These are phyloP conservation scores for Exobasidium rhododendri DNA, from an alignment of 1,284 basidiomycete genomes.

Conservation along the genomic window DNA sequence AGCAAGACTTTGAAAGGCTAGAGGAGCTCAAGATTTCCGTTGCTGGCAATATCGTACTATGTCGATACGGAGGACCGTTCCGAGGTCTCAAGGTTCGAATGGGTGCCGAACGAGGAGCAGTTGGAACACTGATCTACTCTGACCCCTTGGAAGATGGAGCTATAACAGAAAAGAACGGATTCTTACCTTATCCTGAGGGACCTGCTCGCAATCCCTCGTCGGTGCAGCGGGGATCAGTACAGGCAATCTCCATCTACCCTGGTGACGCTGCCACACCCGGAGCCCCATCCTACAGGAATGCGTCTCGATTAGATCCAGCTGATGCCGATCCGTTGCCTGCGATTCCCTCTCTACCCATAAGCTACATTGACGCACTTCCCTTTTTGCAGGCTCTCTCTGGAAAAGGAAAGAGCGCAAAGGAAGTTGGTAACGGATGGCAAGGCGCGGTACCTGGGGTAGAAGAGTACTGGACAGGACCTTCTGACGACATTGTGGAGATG, in stretches of 20 bases:
- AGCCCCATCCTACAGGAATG: slow-evolving; percentile 78
- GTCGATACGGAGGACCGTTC: slow-evolving; percentile 75
- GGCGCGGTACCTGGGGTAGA: slow-evolving; percentile 59
- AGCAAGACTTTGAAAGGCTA: slow-evolving; percentile 67
- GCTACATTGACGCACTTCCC: slow-evolving; percentile 59
- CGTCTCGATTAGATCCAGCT: slow-evolving; percentile 61
- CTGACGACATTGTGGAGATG: slow-evolving; percentile 23
- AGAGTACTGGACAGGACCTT: slow-evolving; percentile 59
- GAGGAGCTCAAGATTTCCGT: slow-evolving; percentile 65
- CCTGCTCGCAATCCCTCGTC: slow-evolving; percentile 77
- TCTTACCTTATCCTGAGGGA: slow-evolving; percentile 68
- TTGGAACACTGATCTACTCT: slow-evolving; percentile 68
- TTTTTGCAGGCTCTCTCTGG: slow-evolving; percentile 56
- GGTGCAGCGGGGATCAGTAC: slow-evolving; percentile 71
- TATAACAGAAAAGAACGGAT: slow-evolving; percentile 69
- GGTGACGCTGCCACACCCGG: slow-evolving; percentile 82
- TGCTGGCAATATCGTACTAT: slow-evolving; percentile 76
- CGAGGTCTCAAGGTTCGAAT: slow-evolving; percentile 79
- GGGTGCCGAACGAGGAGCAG: slow-evolving; percentile 75
- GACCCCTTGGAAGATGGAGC: slow-evolving; percentile 85
- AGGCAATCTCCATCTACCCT: slow-evolving; percentile 76
- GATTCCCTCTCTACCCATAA: slow-evolving; percentile 72
- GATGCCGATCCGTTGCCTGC: slow-evolving; percentile 70
- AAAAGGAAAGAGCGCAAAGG: slow-evolving; percentile 57
- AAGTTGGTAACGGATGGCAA: slow-evolving; percentile 60